A percentile compares a stretch with the other conserved stretches of the same genome.
Conservation (phyloP, 768 basidiomycete genomes). For the Hygrophorus pudorinus region DNA sequence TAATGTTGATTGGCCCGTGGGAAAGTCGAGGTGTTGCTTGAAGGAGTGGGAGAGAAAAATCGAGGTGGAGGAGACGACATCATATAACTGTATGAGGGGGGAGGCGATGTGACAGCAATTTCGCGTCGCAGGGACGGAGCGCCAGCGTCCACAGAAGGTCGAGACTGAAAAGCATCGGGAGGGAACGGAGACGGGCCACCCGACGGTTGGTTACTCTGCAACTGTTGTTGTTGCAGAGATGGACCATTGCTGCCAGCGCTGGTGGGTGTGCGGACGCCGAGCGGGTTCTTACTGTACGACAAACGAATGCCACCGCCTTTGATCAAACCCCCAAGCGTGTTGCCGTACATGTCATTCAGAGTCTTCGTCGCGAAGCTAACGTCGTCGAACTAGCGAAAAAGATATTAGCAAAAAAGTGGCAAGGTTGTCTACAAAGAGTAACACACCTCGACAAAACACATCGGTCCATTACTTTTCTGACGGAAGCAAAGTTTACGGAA, state of each 20-base stretch:
- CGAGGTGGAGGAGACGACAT: constrained; percentile 37
- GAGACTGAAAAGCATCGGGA: constrained; percentile 10
- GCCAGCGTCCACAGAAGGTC: constrained; percentile 13
- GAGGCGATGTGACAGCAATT: constrained; percentile 13
- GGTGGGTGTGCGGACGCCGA: constrained; percentile 83
- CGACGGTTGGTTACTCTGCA: constrained; percentile 17
- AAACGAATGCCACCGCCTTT: constrained; percentile 94
- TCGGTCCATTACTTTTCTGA: constrained; percentile 95
- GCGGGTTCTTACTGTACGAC: constrained; percentile 96
- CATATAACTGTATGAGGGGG: constrained; percentile 16
- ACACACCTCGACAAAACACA: constrained; percentile 96
- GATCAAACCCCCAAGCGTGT: constrained; percentile 83
- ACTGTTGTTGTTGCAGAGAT: constrained; percentile 34
- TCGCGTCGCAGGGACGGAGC: constrained; percentile 15
- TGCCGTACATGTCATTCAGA: constrained; percentile 84
- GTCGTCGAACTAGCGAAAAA: constrained; percentile 68
- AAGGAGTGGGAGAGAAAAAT: constrained; percentile 30
- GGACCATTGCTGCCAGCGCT: constrained; percentile 35
- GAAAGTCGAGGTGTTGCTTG: constrained; percentile 24
- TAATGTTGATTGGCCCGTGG: constrained; percentile 20
- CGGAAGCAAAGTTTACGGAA: constrained; percentile 91
- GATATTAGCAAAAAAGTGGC: constrained; percentile 8
- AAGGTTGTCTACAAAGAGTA: constrained; percentile 31
- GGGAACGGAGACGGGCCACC: constrained; percentile 2
- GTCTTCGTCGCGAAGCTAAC: constrained; percentile 77